Conservation (phyloP, 495 filamentous ascomycete species). For the Aspergillus indologenus region DNA sequence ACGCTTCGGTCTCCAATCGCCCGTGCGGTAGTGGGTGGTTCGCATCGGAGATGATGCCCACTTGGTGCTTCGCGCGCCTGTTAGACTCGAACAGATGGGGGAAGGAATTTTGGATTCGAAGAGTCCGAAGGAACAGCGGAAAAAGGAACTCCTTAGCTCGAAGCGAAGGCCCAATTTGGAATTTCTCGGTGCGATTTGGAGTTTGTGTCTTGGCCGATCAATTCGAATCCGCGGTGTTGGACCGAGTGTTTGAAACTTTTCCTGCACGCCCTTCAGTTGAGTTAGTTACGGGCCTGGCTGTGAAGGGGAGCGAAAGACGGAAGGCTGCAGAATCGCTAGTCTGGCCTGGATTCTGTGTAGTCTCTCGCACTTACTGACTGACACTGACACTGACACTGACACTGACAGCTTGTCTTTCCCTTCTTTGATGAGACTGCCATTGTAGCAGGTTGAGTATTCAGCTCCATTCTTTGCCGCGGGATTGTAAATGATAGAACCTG, state of each 20-base stretch:
- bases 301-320: neutral
- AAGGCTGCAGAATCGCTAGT: neutral
- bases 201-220: neutral
- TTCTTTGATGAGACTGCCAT: neutral
- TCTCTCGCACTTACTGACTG: no score
- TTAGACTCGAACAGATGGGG: neutral
- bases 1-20: neutral
- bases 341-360: no score
- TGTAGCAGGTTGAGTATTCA: neutral
- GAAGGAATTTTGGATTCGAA: neutral
- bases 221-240: neutral
- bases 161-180: no score
- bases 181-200: neutral
- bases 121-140: neutral
- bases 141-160: no score
- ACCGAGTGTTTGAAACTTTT: neutral
- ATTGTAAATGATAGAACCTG: neutral
- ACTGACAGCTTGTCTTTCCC: neutral
- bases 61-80: neutral
- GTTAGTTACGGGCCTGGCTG: neutral
- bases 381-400: neutral
- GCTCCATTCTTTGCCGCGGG: neutral
- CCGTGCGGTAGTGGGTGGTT: neutral
- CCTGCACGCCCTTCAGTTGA: no score
- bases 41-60: slow-evolving; percentile 1